Conservation (phyloP, 352 stramenopile genomes). For the Globisporangium sylvaticum region DNA sequence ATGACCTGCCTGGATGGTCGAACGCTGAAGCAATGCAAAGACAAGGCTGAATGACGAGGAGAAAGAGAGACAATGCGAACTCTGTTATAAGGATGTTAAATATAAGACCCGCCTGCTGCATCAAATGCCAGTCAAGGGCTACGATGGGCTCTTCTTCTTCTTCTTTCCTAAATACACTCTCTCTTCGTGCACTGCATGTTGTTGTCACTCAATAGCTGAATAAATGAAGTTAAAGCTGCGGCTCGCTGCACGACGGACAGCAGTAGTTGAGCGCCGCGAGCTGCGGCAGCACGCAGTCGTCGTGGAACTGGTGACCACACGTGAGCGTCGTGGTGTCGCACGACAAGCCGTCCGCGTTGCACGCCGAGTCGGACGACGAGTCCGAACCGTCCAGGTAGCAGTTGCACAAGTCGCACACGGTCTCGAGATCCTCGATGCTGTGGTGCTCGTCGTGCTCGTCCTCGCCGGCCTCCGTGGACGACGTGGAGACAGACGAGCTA, state of each 20-base stretch:
- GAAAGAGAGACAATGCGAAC: background rate
- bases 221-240: background rate
- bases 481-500: constrained; percentile 1
- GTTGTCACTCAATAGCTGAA: background rate
- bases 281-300: constrained; percentile 17
- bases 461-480: constrained; percentile 4
- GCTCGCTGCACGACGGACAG: constrained; percentile 18
- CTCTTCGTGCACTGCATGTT: background rate
- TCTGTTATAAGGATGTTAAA: background rate
- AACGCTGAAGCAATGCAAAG: background rate
- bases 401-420: constrained; percentile 7
- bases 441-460: background rate
- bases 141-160: background rate
- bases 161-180: background rate
- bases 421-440: background rate
- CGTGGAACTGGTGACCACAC: constrained; percentile 23
- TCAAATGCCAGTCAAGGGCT: background rate
- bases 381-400: background rate
- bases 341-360: background rate
- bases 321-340: constrained; percentile 19
- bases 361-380: background rate
- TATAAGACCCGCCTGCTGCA: background rate
- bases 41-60: background rate
- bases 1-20: no score
- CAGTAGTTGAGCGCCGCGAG: constrained; percentile 13